Conservation (phyloP, 495 filamentous ascomycete genomes). For the Lophium mytilinum region DNA sequence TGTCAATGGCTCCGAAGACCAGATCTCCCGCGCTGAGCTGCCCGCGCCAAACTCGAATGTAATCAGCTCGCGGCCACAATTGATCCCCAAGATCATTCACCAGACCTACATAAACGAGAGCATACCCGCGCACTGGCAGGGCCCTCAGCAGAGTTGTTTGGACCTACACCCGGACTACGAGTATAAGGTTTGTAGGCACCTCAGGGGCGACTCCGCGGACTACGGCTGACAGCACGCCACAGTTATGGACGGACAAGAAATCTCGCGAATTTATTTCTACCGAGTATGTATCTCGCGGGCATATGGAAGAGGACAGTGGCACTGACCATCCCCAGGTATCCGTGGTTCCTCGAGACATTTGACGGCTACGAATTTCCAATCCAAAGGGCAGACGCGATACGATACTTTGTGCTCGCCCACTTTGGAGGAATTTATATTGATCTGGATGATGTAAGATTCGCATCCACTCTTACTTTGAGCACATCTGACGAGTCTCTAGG, state of each 20-base stretch:
- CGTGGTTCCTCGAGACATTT: slow-evolving; percentile 81
- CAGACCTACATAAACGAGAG: slow-evolving; percentile 76
- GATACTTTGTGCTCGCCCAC: slow-evolving; percentile 78
- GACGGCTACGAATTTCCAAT: slow-evolving; percentile 74
- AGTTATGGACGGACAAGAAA: slow-evolving; percentile 80
- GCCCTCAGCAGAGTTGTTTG: slow-evolving; percentile 65
- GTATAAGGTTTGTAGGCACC: slow-evolving; percentile 55
- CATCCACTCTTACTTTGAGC: not conserved
- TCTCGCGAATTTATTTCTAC: slow-evolving; percentile 64
- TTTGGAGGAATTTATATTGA: slow-evolving; percentile 88
- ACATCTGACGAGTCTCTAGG: slow-evolving; percentile 36
- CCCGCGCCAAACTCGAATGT: slow-evolving; percentile 27
- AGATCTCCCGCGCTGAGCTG: slow-evolving; percentile 38
- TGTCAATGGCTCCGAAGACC: slow-evolving; percentile 36
- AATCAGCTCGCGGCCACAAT: slow-evolving; percentile 50
- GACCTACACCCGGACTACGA: slow-evolving; percentile 72
- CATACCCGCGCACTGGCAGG: slow-evolving; percentile 66
- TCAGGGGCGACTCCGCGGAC: not conserved
- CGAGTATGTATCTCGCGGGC: slow-evolving; percentile 18
- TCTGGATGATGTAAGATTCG: slow-evolving; percentile 64
- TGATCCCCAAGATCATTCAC: slow-evolving; percentile 87
- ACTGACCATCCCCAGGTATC: slow-evolving; percentile 47
- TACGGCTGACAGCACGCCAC: slow-evolving; percentile 17
- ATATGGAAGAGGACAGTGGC: not conserved
- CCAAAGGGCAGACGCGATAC: slow-evolving; percentile 78